Conservation (phyloP, 345 rosid species). For the Camelina laxa region DNA sequence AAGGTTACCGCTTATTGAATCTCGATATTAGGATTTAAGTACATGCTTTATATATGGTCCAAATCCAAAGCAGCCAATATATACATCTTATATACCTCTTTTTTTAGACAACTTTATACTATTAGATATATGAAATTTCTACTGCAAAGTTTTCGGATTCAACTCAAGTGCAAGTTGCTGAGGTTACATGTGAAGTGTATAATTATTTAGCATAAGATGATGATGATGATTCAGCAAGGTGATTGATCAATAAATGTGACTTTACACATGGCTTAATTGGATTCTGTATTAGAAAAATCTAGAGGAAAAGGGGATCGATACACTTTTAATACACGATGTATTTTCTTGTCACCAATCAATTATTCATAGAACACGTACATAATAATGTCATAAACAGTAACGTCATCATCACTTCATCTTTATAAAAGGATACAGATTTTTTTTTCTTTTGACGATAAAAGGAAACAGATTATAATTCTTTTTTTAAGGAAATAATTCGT, state of each 20-base stretch:
- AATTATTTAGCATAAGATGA: not conserved
- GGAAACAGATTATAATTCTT: not conserved
- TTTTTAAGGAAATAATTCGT: not conserved
- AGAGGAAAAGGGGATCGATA: not conserved
- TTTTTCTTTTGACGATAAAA: no score
- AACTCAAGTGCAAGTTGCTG: not conserved
- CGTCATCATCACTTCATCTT: slow-evolving; percentile 5
- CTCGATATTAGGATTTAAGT: not conserved
- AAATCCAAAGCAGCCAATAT: not conserved
- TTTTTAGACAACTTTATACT: not conserved
- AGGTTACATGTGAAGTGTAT: not conserved
- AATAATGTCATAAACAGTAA: no score
- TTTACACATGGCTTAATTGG: not conserved
- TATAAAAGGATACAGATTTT: no score
- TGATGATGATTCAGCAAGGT: not conserved
- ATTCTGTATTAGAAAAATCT: not conserved
- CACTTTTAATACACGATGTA: not conserved
- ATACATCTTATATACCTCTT: not conserved
- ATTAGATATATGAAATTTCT: not conserved
- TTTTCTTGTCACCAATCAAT: not conserved
- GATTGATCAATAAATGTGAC: not conserved
- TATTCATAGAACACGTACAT: not conserved
- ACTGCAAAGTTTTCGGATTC: not conserved
- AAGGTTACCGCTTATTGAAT: not conserved
- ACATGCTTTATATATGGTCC: slow-evolving; percentile 11